Evolutionary conservation across 2,329 filamentous ascomycete genomes (phyloP), one percentile per base, ranked within the genome.

Genomic region (Raffaelea arxii): DNA sequence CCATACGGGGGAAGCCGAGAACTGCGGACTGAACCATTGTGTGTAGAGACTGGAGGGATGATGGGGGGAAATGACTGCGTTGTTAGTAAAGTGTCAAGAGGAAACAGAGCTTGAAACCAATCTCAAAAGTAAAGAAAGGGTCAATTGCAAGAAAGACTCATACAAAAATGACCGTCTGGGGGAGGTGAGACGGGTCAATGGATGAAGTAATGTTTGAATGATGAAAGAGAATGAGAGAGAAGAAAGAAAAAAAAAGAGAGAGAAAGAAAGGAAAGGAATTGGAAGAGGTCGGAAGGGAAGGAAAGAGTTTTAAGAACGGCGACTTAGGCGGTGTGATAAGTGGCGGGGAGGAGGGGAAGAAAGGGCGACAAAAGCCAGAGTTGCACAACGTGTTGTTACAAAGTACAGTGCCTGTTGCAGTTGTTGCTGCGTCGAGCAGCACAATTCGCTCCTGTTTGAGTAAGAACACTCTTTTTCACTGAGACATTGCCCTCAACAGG

Each of bases 1-100:
- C 92, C 87, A 97, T 96, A 66, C 92, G 91, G 69, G 92, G 92
- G 81, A 98, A 98, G 74, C 92, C 92, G 69, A 98, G 84, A 69
- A 98, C 78, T 59, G 92, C 74, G 56, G 77, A 80, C 64, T 79
- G 73, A 66, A 80, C 77, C 77, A 80, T 80, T 53, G 65, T 77
- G 65, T 54, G 22, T 24, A 7, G 19, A 25, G 18, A 35, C 5
- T 36, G 32, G 14, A 36, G 32, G 14, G 23, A 11, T 21, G 4
- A 14, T 24, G 9, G 16, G 37, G 47, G 39, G 41, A 41, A 41
- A 36, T 16, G 19, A 35, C 32, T 24, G 12, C 11, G 25, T 6
- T 40, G 44, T 49, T 47, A 48, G 40, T 32, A 21, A 22, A 19
- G 23, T 21, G 19, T 10, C 7, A 36, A 6, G 32, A 36, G 16